Base-by-base conservation (phyloP, 2,329 filamentous ascomycete genomes). In the Aspergillus awamori region DNA sequence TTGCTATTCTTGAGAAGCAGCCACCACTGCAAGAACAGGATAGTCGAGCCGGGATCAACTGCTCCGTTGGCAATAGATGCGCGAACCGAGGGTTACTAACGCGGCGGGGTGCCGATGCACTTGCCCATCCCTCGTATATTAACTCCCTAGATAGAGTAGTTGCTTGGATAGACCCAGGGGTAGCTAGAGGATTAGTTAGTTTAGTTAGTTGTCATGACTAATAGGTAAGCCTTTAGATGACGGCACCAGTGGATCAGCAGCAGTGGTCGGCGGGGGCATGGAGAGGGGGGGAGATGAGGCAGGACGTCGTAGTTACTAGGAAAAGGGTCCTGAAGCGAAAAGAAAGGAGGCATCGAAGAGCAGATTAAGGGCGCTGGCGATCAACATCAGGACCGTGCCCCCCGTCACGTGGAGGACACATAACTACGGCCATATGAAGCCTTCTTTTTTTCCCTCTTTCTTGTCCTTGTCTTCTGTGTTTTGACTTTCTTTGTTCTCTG, bases 301-400 rank as follows among this genome's bases (percentile, higher is more conserved):
- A 49, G 28, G 61, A 59, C 58, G 54, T 38, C 55, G 11, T 36
- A 36, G 33, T 5, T 5, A 36, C 5, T 36, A 36, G 43, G 36
- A 58, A 51, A 48, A 54, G 20, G 41, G 53, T 30, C 48, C 38
- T 51, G 51, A 36, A 51, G 22, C 22, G 51, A 54, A 57, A 60
- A 60, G 54, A 53, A 47, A 47, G 17, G 41, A 45, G 36, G 26
- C 30, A 59, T 17, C 20, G 28, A 36, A 47, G 39, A 36, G 60
- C 43, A 60, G 58, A 64, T 60, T 49, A 59, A 58, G 20, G 57
- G 48, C 49, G 41, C 43, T 26, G 59, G 36, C 45, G 58, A 62
- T 59, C 62, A 59, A 51, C 62, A 56, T 56, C 53, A 59, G 62
- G 60, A 58, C 60, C 59, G 60, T 62, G 62, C 56, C 51, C 51